These are phyloP conservation scores for Barnettozyma botsteinii DNA, from an alignment of 805 yeast species.

Conservation along the genomic window DNA sequence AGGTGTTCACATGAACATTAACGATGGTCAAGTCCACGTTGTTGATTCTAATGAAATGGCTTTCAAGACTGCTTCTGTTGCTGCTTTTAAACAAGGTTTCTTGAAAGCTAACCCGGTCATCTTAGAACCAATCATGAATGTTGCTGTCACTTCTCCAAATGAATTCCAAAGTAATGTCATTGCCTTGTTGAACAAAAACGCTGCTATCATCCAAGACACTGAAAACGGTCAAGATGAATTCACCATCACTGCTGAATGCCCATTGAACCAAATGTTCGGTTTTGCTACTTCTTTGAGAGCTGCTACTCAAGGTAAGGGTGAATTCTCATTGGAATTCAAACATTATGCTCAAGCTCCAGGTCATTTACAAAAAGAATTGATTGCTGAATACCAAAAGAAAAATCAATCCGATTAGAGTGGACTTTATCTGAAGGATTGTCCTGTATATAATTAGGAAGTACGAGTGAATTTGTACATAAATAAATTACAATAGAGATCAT, in stretches of 20 bases:
- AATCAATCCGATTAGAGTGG: constrained; percentile 7
- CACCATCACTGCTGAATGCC: constrained; percentile 88
- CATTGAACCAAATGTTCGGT: constrained; percentile 95
- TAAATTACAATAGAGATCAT: background rate
- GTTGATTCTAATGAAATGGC: constrained; percentile 97
- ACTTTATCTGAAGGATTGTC: background rate
- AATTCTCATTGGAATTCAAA: constrained; percentile 90
- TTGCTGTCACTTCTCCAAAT: constrained; percentile 86
- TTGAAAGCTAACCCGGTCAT: constrained; percentile 77
- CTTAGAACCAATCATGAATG: constrained; percentile 94
- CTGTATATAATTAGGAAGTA: background rate
- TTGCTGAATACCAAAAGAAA: constrained; percentile 71
- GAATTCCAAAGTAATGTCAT: constrained; percentile 95
- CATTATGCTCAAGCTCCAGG: constrained; percentile 88
- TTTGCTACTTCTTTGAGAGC: constrained; percentile 95
- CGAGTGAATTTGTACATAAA: background rate
- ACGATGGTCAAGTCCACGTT: constrained; percentile 96
- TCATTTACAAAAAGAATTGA: constrained; percentile 83
- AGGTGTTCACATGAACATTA: constrained; percentile 87
- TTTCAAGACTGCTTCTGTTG: constrained; percentile 85
- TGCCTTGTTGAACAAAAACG: constrained; percentile 84
- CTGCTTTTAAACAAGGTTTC: constrained; percentile 91
- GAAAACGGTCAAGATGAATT: constrained; percentile 94
- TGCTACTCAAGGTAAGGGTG: constrained; percentile 97
- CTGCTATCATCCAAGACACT: constrained; percentile 90